These are phyloP conservation scores for Abelmoschus esculentus DNA, from an alignment of 345 rosid genomes.

Conservation along the genomic window DNA sequence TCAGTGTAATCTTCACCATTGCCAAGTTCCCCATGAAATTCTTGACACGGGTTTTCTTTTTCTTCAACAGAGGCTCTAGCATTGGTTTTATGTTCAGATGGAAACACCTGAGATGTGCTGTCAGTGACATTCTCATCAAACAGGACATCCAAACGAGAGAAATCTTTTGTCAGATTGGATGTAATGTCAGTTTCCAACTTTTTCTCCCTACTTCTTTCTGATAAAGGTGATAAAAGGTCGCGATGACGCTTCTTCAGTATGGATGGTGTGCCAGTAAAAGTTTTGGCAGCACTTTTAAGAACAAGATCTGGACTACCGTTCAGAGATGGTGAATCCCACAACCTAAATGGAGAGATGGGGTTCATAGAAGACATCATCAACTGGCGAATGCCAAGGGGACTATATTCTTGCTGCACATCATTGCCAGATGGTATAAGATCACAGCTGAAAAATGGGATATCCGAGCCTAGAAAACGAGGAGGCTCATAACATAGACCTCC, in stretches of 20 bases:
- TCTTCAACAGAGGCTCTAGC: constrained; percentile 31
- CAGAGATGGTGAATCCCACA: constrained; percentile 84
- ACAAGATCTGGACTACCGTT: constrained; percentile 69
- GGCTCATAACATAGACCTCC: constrained; percentile 93
- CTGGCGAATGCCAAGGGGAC: constrained; percentile 98
- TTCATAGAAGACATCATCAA: constrained; percentile 80
- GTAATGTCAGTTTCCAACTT: constrained; percentile 52
- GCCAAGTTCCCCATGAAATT: constrained; percentile 23
- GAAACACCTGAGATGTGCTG: constrained; percentile 29
- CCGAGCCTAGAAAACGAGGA: constrained; percentile 93
- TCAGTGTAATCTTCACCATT: constrained; percentile 19
- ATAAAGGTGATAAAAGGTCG: constrained; percentile 79
- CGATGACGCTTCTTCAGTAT: constrained; percentile 81
- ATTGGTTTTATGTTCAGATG: constrained; percentile 24
- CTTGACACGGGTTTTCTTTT: constrained; percentile 42
- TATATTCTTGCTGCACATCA: constrained; percentile 85
- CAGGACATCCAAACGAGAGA: constrained; percentile 81
- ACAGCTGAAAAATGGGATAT: constrained; percentile 90
- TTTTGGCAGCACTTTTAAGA: constrained; percentile 71
- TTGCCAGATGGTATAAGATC: constrained; percentile 77
- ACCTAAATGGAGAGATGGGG: constrained; percentile 76
- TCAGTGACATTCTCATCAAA: constrained; percentile 43
- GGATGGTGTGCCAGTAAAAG: constrained; percentile 69
- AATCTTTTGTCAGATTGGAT: constrained; percentile 60
- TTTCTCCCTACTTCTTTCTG: constrained; percentile 59